Evolutionary conservation across 2,329 filamentous ascomycete species (phyloP), one percentile per base, ranked within the genome.

Genomic region (Coleophoma crateriformis): DNA sequence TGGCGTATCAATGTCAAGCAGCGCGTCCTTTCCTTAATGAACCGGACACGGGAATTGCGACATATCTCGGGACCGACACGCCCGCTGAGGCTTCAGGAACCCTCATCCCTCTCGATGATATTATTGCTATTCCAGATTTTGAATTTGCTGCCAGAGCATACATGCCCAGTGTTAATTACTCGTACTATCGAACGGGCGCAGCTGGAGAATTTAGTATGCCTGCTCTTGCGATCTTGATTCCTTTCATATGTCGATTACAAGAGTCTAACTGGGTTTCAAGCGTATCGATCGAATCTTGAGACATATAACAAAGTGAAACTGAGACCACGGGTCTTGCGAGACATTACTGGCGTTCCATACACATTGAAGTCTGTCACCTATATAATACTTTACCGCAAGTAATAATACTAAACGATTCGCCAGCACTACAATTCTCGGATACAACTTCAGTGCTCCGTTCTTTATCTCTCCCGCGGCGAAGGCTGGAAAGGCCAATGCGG

Each of bases 141-240:
- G 74, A 80, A 38, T 77, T 68, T 63, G 73, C 73, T 3, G 77
- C 76, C 19, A 67, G 74, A 48, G 69, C 71, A 46, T 71, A 72
- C 55, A 68, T 80, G 57, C 71, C 74, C 50, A 52, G 56, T 12
- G 58, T 64, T 19, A 71, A 75, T 58, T 80, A 76, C 63, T 77
- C 76, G n/a, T 80, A 78, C 63, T 80, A 80, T 64, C 73, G 75
- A 51, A 78, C 76, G 54, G 77, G 76, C 17, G 76, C 76, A 4
- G 76, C 69, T 3, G 77, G 76, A 51, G 77, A 80, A 64, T 80
- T 32, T 27, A 33, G 41, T 44, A 44, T 7, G 41, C 32, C 27
- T 7, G 27, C 27, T 27, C 6, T 27, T 27, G 2, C 27, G 27
- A 27, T 27, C 6, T 4, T 27, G 27, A 27, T 27, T 10, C 27